Percentiles rank a stretch among this genome's conserved stretches.
These are phyloP conservation scores for Fusarium miscanthi DNA, from an alignment of 2,329 filamentous ascomycete genomes.

Conservation along the genomic window DNA sequence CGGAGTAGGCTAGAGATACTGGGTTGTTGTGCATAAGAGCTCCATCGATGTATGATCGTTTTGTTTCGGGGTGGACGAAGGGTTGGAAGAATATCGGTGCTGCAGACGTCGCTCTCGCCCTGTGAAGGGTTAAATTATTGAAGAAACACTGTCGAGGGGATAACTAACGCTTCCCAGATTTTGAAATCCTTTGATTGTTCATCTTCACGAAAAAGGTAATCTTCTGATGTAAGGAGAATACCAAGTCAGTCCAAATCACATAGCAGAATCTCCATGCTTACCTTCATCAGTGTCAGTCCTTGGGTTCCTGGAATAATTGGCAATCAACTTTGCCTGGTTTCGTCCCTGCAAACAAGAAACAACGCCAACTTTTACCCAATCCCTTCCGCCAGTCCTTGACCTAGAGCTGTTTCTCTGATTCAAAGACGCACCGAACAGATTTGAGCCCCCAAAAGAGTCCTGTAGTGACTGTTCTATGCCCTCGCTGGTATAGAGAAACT, in stretches of 20 bases:
- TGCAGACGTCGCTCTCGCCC: constrained; percentile 24
- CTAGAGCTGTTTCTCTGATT: background rate
- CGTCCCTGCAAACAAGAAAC: constrained; percentile 1
- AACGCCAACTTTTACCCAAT: constrained; percentile 25
- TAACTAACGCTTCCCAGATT: constrained; percentile 24
- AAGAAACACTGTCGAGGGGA: rapidly evolving
- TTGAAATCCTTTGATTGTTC: constrained; percentile 5
- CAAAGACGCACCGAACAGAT: background rate
- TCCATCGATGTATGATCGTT: background rate
- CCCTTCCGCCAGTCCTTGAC: background rate
- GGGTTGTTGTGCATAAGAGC: constrained; percentile 18
- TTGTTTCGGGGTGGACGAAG: background rate
- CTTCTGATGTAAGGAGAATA: background rate
- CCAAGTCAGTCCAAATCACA: rapidly evolving
- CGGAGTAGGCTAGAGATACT: background rate
- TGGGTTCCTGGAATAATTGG: constrained; percentile 27
- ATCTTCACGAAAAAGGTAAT: constrained; percentile 9
- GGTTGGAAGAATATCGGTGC: constrained; percentile 10
- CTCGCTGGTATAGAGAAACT: constrained; percentile 3
- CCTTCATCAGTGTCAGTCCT: background rate
- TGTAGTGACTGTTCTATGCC: background rate
- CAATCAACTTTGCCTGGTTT: background rate
- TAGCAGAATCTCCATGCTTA: background rate
- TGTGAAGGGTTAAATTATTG: background rate
- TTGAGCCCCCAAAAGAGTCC: background rate